phyloP scores from a whole-genome alignment of 352 stramenopile genomes.

The Pythium graminicola region DNA sequence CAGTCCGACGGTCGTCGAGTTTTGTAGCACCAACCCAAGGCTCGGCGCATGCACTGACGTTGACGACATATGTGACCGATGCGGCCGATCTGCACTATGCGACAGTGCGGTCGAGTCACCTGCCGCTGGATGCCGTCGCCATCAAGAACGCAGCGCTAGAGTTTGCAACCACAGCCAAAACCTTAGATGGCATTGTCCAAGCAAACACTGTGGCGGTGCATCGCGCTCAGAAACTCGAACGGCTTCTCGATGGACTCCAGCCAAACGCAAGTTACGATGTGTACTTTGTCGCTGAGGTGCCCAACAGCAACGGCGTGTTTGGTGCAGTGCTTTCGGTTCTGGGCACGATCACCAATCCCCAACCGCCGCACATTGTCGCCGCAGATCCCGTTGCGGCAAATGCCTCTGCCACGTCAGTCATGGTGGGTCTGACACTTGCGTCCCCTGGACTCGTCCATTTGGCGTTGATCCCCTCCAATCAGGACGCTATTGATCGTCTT shows the following conservation, averaged over 20 bases:
- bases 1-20: constrained; percentile 27
- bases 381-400: constrained; percentile 25
- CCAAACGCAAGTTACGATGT: constrained; percentile 75
- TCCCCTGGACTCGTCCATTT: constrained; percentile 44
- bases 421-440: constrained; percentile 31
- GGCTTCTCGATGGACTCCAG: constrained; percentile 30
- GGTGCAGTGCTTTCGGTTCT: constrained; percentile 59
- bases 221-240: constrained; percentile 49
- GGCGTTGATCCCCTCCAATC: constrained; percentile 33
- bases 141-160: constrained; percentile 37
- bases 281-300: constrained; percentile 75
- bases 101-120: constrained; percentile 35
- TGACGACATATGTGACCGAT: constrained; percentile 70
- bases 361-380: constrained; percentile 31
- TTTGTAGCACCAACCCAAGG: constrained; percentile 48
- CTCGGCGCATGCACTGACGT: constrained; percentile 39
- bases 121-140: constrained; percentile 30
- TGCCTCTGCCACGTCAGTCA: constrained; percentile 27
- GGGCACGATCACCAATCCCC: constrained; percentile 46
- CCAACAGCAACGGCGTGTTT: constrained; percentile 73
- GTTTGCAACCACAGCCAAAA: background rate
- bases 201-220: constrained; percentile 41
- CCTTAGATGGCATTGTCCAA: constrained; percentile 10
- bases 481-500: background rate
- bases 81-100: constrained; percentile 68